These are phyloP conservation scores for Ganoderma lingzhi DNA, from an alignment of 1,284 basidiomycete species.

Conservation along the genomic window DNA sequence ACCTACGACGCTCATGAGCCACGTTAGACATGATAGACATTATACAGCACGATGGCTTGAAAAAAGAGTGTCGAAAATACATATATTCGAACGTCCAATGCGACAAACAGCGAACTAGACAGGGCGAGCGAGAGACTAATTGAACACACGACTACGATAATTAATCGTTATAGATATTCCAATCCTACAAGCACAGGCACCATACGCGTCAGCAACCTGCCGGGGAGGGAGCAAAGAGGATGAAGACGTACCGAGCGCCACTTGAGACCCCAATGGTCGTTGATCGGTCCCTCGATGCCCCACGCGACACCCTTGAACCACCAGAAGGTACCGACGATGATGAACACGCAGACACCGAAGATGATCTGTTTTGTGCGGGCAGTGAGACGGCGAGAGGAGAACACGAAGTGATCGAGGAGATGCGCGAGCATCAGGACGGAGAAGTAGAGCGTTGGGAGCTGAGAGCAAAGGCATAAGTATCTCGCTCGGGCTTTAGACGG, in stretches of 20 bases:
- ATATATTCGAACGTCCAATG: constrained; percentile 30
- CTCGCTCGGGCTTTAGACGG: not conserved
- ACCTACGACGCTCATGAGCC: not conserved
- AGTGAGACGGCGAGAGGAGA: constrained; percentile 73
- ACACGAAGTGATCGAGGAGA: constrained; percentile 92
- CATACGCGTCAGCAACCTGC: constrained; percentile 12
- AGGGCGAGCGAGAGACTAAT: constrained; percentile 21
- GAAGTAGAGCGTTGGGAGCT: constrained; percentile 97
- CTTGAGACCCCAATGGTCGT: constrained; percentile 77
- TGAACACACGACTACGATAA: constrained; percentile 30
- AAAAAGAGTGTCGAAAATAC: constrained; percentile 20
- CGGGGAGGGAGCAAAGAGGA: not conserved
- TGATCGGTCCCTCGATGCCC: constrained; percentile 88
- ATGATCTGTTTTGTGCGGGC: constrained; percentile 72
- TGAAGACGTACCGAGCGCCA: constrained; percentile 78
- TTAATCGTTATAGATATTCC: constrained; percentile 51
- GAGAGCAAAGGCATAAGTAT: constrained; percentile 11
- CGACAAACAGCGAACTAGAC: constrained; percentile 7
- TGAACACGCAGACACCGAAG: constrained; percentile 68
- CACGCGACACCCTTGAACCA: constrained; percentile 93
- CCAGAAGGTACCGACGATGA: constrained; percentile 87
- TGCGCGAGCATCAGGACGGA: constrained; percentile 93
- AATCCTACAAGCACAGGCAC: constrained; percentile 38
- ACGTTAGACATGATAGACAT: constrained; percentile 10
- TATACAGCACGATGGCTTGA: not conserved